A percentile compares a stretch with the other conserved stretches of the same genome.
Conservation (phyloP, 2,329 filamentous ascomycete genomes). For the Fusarium coffeatum region DNA sequence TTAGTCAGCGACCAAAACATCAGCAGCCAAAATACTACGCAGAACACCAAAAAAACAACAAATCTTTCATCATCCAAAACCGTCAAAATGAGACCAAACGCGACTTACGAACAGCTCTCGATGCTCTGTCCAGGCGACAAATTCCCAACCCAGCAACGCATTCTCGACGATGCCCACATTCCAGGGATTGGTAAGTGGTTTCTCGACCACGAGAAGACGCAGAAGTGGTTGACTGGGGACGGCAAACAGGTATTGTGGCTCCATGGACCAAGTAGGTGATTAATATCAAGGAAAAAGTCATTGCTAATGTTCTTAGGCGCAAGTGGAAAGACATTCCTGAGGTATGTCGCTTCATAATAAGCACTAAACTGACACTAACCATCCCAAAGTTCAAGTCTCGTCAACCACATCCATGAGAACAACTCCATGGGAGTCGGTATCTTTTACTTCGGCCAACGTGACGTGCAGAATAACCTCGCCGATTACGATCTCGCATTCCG, state of each 20-base stretch:
- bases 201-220: background rate
- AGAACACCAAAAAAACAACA: too few species aligned
- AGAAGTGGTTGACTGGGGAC: background rate
- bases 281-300: fast-evolving
- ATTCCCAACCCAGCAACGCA: background rate
- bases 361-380: too few species aligned
- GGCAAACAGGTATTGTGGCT: background rate
- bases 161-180: background rate
- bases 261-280: background rate
- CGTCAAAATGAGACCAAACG: background rate
- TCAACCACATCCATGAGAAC: background rate
- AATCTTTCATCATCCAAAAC: background rate
- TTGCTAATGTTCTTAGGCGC: background rate
- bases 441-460: background rate
- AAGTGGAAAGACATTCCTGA: conserved; percentile 12
- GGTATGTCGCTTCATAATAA: background rate
- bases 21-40: too few species aligned
- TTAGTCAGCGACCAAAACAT: background rate
- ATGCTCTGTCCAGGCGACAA: conserved; percentile 8
- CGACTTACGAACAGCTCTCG: fast-evolving
- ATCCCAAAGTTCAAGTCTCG: background rate
- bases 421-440: background rate
- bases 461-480: background rate
- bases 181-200: background rate
- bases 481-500: conserved; percentile 1